phyloP scores from a whole-genome alignment of 1,139 yeast species.

The Yamadazyma membranifaciens region DNA sequence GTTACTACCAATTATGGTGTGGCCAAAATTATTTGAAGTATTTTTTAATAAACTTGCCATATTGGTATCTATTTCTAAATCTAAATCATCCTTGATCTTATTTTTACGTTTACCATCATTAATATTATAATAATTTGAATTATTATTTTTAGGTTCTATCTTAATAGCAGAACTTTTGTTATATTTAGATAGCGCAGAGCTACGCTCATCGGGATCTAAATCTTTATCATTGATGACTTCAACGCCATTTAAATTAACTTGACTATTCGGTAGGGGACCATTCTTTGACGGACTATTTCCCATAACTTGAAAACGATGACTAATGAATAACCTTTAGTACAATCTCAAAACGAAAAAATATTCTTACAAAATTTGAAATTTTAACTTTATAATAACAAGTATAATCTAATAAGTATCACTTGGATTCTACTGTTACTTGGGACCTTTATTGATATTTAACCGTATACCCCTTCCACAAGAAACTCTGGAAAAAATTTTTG shows the following conservation, averaged over 20 bases:
- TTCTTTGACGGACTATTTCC: constrained; percentile 62
- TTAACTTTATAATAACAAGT: background rate
- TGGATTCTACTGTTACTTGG: too few relatives aligned
- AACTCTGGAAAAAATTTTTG: constrained; percentile 1
- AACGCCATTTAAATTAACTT: constrained; percentile 15
- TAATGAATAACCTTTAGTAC: too few relatives aligned
- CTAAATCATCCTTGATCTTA: constrained; percentile 15
- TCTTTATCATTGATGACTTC: constrained; percentile 28
- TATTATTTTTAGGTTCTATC: constrained; percentile 14
- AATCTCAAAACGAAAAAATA: background rate
- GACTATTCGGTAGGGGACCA: constrained; percentile 49
- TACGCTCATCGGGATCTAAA: constrained; percentile 43
- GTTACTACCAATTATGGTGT: constrained; percentile 1
- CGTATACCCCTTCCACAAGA: constrained; percentile 1
- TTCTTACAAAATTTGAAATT: background rate
- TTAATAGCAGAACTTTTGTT: constrained; percentile 18
- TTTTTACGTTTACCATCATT: constrained; percentile 6
- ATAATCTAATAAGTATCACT: too few relatives aligned
- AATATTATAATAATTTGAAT: constrained; percentile 12
- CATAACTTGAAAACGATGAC: constrained; percentile 25
- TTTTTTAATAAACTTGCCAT: constrained; percentile 40
- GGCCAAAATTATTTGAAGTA: constrained; percentile 2
- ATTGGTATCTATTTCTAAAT: constrained; percentile 44
- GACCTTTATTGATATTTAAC: background rate
- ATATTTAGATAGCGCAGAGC: constrained; percentile 40